Evolutionary conservation across 306 rosid genomes (phyloP), one percentile per base, ranked within the genome.

Genomic region (Lagenaria siceraria): DNA sequence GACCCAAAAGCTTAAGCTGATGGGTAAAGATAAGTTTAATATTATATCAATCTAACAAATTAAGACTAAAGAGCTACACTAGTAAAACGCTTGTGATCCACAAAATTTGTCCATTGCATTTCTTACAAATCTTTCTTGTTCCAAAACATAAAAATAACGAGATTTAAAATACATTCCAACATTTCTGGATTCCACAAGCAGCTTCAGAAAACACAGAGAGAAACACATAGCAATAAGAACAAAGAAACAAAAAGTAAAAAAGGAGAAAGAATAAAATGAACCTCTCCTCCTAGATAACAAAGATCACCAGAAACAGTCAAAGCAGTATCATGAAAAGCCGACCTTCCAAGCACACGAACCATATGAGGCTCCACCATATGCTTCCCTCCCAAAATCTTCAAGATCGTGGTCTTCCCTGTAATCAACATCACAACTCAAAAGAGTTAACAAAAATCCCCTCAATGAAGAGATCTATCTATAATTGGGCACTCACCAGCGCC

Each of bases 221-320:
- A 51, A 51, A 51, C 55, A 51, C 1, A 51, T 6, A 51, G 55
- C 55, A 51, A 51, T 17, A 17, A 51, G 55, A 51, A 15, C 21
- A 51, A 42, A 61, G n/a, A 8, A 72, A 58, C 21, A 61, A 17
- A 27, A 60, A 19, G 31, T 19, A 10, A n/a, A 8, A 9, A 21
- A 0, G 6, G 2, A 78, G n/a, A 25, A 46, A 29, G 61, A 59
- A 62, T 2, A 38, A 56, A 59, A 17, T 35, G 46, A 79, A 91
- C 96, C 97, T 92, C 98, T 61, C 98, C 96, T 17, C 96, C 97
- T 10, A 92, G 96, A 80, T 94, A 94, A 36, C 88, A 85, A 10
- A 94, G 94, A 81, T 94, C 92, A 74, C 97, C 96, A 74, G 97
- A 94, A 73, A 88, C 85, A 31, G 79, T 36, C 49, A 94, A 85